A percentile compares a stretch with the other conserved stretches of the same genome.
These are phyloP conservation scores for Poa annua DNA, from an alignment of 176 grass and related monocot species.

Conservation along the genomic window DNA sequence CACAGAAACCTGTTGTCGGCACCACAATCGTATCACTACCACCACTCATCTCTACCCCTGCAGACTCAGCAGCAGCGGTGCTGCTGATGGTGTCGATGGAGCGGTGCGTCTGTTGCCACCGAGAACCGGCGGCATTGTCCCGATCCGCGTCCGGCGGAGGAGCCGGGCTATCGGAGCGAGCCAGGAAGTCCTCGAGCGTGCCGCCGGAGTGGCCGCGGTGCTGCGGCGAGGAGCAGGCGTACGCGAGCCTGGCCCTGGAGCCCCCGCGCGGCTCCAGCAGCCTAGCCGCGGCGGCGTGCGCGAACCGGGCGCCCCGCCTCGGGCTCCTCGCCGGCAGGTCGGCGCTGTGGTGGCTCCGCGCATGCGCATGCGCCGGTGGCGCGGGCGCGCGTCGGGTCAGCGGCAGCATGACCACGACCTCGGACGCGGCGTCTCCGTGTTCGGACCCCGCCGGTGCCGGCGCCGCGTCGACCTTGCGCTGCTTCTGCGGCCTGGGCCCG, in stretches of 20 bases:
- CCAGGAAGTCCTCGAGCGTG: slow-evolving; percentile 50
- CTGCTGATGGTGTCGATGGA: neutral
- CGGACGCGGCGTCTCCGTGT: neutral
- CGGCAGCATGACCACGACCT: slow-evolving; percentile 41
- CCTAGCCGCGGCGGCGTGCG: slow-evolving; percentile 65
- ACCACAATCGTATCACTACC: neutral
- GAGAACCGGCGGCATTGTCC: neutral
- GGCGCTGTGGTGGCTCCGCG: slow-evolving; percentile 53
- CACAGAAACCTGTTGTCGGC: slow-evolving; percentile 34
- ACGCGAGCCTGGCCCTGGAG: slow-evolving; percentile 40
- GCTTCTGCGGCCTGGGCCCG: slow-evolving; percentile 62
- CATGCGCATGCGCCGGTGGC: neutral
- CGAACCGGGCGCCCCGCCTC: slow-evolving; percentile 51
- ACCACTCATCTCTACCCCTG: neutral
- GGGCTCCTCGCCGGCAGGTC: slow-evolving; percentile 61
- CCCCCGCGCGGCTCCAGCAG: slow-evolving; percentile 64
- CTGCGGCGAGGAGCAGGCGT: slow-evolving; percentile 61
- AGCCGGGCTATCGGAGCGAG: slow-evolving; percentile 31
- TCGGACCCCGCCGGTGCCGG: neutral
- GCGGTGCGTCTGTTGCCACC: neutral
- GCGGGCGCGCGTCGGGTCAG: slow-evolving; percentile 1
- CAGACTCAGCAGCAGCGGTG: neutral
- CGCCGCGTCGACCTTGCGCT: slow-evolving; percentile 64
- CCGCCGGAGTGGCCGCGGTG: slow-evolving; percentile 37
- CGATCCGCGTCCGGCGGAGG: neutral